Percentiles rank a stretch among this genome's conserved stretches.
Evolutionary conservation across 495 filamentous ascomycete genomes (phyloP).

Genomic region (Echria macrotheca): DNA sequence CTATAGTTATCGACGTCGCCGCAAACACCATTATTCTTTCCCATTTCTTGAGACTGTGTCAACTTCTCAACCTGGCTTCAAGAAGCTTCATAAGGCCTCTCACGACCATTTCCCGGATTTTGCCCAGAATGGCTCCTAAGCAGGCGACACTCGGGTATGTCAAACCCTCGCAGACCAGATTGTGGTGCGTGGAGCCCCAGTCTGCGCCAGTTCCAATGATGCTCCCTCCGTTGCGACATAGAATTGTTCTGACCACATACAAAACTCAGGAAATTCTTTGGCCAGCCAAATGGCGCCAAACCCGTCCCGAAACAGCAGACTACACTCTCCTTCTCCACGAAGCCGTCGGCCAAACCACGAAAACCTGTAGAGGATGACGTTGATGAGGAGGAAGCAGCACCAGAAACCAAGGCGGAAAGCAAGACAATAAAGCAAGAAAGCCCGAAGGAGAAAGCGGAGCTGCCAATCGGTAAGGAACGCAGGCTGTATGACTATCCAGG

Average conservation of each 20-base stretch:
- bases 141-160: slow-evolving; percentile 96
- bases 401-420: slow-evolving; percentile 22
- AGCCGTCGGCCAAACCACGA: slow-evolving; percentile 19
- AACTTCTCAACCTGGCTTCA: slow-evolving; percentile 10
- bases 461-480: slow-evolving; percentile 24
- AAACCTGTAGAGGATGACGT: slow-evolving; percentile 22
- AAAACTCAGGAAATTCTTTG: slow-evolving; percentile 65
- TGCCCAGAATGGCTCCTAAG: slow-evolving; percentile 52
- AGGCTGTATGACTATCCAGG: background rate
- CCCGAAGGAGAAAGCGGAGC: slow-evolving; percentile 24
- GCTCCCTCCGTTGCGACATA: background rate
- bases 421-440: slow-evolving; percentile 21
- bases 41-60: background rate
- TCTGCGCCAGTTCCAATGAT: slow-evolving; percentile 5
- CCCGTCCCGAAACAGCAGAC: slow-evolving; percentile 63
- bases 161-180: slow-evolving; percentile 67
- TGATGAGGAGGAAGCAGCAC: slow-evolving; percentile 26
- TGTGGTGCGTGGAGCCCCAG: slow-evolving; percentile 61
- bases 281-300: slow-evolving; percentile 48
- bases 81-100: slow-evolving; percentile 1
- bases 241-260: background rate
- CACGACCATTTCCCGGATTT: background rate
- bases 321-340: slow-evolving; percentile 62
- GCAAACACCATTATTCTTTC: background rate
- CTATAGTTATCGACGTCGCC: background rate